Conservation (phyloP, 176 grass and related monocot species). For the maize (Zea mays) region Zm-B73-REFERENCE-NAM-5.0 NC_050098.1:17638001-17638500, state of each 20-base stretch:
- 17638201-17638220: conserved; percentile 65
- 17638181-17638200: conserved; percentile 42
- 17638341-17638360: conserved; percentile 79
- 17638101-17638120: conserved; percentile 89
- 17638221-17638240: conserved; percentile 58
- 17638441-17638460: conserved; percentile 43
- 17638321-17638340: conserved; percentile 82
- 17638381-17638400: conserved; percentile 54
- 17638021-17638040: not conserved
- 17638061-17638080: conserved; percentile 3
- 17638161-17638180: conserved; percentile 36
- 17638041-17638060: not conserved
- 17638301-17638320: conserved; percentile 60
- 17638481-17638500: conserved; percentile 53
- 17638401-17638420: conserved; percentile 60
- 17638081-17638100: conserved; percentile 56
- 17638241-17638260: conserved; percentile 69
- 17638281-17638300: conserved; percentile 84
- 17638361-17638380: conserved; percentile 69
- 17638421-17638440: conserved; percentile 63
- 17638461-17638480: conserved; percentile 64
- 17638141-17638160: conserved; percentile 57
- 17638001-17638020: not conserved
- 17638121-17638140: conserved; percentile 77
- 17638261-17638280: conserved; percentile 84